These are phyloP conservation scores for Colletotrichum caudatum DNA, from an alignment of 2,329 filamentous ascomycete species.

Conservation along the genomic window DNA sequence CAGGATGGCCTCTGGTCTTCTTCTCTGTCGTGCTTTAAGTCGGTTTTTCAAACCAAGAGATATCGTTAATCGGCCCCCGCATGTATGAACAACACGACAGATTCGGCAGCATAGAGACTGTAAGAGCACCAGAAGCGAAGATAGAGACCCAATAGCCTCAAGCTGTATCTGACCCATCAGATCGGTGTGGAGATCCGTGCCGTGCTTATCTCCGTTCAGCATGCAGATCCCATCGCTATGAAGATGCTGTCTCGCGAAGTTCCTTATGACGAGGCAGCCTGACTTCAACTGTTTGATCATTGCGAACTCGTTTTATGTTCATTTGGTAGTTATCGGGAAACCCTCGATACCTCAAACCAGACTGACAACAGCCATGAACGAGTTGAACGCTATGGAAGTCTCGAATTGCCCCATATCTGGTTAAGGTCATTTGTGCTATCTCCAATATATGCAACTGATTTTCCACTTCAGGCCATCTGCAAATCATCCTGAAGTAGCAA, in stretches of 20 bases:
- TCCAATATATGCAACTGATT: neutral
- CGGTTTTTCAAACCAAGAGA: neutral
- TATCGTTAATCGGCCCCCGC: neutral
- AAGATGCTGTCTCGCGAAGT: neutral
- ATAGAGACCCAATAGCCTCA: neutral
- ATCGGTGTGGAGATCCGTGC: neutral
- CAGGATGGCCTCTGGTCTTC: neutral
- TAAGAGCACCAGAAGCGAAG: neutral
- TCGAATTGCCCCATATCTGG: neutral
- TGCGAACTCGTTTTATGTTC: too few species aligned
- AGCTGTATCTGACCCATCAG: neutral
- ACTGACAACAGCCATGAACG: neutral
- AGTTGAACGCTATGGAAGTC: neutral
- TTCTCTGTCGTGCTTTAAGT: neutral
- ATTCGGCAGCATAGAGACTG: neutral
- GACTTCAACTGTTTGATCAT: neutral
- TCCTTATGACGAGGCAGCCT: neutral
- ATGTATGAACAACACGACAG: neutral
- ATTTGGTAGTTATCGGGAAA: neutral
- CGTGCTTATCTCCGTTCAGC: neutral
- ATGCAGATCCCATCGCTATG: neutral
- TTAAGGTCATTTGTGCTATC: neutral
- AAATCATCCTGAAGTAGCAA: neutral
- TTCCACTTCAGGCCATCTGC: neutral
- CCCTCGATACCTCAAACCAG: neutral